Evolutionary conservation across 2,329 filamentous ascomycete genomes (phyloP), one percentile per base, ranked within the genome.

Genomic region (Xylariaceae sp.): DNA sequence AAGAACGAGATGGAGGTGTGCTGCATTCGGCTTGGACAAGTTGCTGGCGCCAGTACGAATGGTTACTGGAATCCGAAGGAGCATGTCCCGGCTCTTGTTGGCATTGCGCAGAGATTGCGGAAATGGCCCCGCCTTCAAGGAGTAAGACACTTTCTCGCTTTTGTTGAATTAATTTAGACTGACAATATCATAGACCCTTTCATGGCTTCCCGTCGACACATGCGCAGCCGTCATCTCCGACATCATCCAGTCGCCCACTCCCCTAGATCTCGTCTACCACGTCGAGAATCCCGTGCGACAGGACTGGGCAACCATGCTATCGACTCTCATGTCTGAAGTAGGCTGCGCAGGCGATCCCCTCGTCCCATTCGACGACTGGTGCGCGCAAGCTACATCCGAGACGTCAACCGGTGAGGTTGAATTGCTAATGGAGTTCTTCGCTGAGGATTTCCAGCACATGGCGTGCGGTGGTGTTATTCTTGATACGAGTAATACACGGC

Each of bases 1-100:
- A 39, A 34, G 9, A 42, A 74, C 53, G 67, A 66, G 10, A 74
- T 79, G 62, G 70, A 72, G 39, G 63, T 74, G 0, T 74, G 73
- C 64, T 68, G 67, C 1, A 70, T 76, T 0, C 72, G 78, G 2
- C 70, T 74, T 0, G 78, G 76, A 1, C 78, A 80, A 54, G 73
- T 80, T 30, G 72, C 76, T 6, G 78, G 78, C 0, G 76, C 75
- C 1, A 70, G 65, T 7, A 49, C 47, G 15, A 70, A 61, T 2
- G 75, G 68, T 47, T 74, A 72, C 59, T 80, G 77, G 78, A 80
- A 80, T 56, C 65, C 72, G 0, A 68, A 68, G 18, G 78, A 80
- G 60, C 77, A 80, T 62, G 68, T 80, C 10, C 66, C 70, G 0
- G 76, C 76, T 48, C 56, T 80, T 17, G 64, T 79, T 42, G 77